Evolutionary conservation across 805 yeast genomes (phyloP).

Genomic region (Saturnispora sekii): DNA sequence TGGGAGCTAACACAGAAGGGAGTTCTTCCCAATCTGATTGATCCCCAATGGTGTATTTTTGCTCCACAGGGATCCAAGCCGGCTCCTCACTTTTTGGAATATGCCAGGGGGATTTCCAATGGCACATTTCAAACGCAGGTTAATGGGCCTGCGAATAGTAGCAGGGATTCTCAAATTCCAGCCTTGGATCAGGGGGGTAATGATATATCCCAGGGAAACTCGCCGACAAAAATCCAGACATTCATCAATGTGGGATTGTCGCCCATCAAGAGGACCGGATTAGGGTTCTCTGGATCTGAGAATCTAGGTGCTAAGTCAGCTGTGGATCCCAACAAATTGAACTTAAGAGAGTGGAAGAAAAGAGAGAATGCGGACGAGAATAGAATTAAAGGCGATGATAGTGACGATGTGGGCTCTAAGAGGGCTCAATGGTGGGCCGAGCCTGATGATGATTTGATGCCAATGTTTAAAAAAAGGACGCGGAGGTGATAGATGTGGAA

Average conservation of each 20-base stretch:
- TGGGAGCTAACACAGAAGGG: slow-evolving; percentile 41
- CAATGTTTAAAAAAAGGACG: slow-evolving; percentile 1
- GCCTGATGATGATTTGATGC: slow-evolving; percentile 3
- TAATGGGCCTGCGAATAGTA: not conserved
- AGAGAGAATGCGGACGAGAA: not conserved
- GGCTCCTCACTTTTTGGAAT: slow-evolving; percentile 16
- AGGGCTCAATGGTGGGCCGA: slow-evolving; percentile 1
- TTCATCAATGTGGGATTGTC: not conserved
- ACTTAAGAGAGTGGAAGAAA: slow-evolving; percentile 4
- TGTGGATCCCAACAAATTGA: slow-evolving; percentile 2
- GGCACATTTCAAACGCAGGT: slow-evolving; percentile 16
- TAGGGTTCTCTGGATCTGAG: not conserved
- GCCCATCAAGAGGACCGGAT: not conserved
- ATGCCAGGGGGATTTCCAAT: slow-evolving; percentile 14
- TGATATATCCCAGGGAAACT: slow-evolving; percentile 6
- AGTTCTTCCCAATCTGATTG: slow-evolving; percentile 31
- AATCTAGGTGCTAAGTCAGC: not conserved
- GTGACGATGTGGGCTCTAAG: not conserved
- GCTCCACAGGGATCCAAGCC: slow-evolving; percentile 26
- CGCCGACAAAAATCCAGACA: slow-evolving; percentile 6
- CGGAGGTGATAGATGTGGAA: not conserved
- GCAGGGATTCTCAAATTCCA: not conserved
- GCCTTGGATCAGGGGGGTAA: not conserved
- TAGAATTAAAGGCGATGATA: not conserved
- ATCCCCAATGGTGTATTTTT: slow-evolving; percentile 46